Evolutionary conservation across 257 asterid species (phyloP).

Genomic region (Solanum pinnatisectum): DNA sequence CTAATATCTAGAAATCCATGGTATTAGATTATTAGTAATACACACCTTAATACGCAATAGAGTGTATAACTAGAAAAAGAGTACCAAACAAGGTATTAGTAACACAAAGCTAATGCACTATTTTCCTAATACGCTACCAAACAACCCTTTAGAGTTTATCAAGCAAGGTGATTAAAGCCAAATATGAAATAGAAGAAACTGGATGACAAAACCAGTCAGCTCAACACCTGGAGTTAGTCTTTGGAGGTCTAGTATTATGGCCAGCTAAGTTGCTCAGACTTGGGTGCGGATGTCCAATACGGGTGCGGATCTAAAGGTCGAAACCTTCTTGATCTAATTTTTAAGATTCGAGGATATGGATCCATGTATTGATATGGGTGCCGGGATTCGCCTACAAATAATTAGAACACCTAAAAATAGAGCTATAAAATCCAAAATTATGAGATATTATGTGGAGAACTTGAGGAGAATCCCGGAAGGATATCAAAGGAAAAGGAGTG

Average conservation of each 20-base stretch:
- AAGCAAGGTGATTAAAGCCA: background rate
- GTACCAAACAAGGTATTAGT: background rate
- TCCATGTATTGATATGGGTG: too few relatives aligned
- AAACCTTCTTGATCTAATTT: too few relatives aligned
- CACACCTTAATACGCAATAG: background rate
- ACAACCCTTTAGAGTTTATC: background rate
- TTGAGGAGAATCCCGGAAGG: too few relatives aligned
- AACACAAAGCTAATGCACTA: background rate
- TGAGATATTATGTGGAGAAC: too few relatives aligned
- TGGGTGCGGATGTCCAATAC: too few relatives aligned
- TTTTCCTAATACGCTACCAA: background rate
- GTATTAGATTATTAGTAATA: background rate
- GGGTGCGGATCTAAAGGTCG: too few relatives aligned
- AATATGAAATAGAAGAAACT: background rate
- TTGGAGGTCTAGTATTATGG: background rate
- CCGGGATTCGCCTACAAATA: too few relatives aligned
- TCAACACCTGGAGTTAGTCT: background rate
- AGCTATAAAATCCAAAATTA: too few relatives aligned
- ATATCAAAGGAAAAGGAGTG: too few relatives aligned
- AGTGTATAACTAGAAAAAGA: background rate
- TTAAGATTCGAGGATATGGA: too few relatives aligned
- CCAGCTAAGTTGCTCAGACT: background rate
- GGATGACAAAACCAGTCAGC: background rate
- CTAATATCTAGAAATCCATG: background rate
- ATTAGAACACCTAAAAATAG: too few relatives aligned